phyloP scores from a whole-genome alignment of 2,329 filamentous ascomycete species.

The Pleomassaria siparia region DNA sequence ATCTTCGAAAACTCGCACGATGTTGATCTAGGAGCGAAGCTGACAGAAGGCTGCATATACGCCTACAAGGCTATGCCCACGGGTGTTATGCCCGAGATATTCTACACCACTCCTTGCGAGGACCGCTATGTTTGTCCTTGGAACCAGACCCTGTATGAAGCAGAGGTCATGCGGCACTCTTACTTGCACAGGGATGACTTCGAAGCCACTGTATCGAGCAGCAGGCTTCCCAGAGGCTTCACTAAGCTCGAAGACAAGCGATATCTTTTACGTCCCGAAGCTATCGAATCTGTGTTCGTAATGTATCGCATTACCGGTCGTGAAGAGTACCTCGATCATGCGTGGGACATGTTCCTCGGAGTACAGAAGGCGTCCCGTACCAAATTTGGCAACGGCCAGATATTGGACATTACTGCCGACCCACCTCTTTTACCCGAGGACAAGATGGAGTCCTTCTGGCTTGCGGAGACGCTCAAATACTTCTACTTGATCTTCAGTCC shows the following conservation, averaged over 20 bases:
- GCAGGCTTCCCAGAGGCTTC: slow-evolving; percentile 44
- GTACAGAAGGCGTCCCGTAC: slow-evolving; percentile 46
- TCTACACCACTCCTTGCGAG: slow-evolving; percentile 54
- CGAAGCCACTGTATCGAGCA: slow-evolving; percentile 15
- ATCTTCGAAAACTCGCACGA: slow-evolving; percentile 56
- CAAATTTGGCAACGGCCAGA: slow-evolving; percentile 46
- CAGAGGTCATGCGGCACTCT: slow-evolving; percentile 31
- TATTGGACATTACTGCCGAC: slow-evolving; percentile 44
- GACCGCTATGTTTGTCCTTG: slow-evolving; percentile 49
- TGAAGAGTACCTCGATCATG: slow-evolving; percentile 44
- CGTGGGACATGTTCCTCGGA: slow-evolving; percentile 53
- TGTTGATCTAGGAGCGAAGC: slow-evolving; percentile 57
- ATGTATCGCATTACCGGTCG: slow-evolving; percentile 62
- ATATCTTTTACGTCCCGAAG: slow-evolving; percentile 56
- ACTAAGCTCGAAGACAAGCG: slow-evolving; percentile 43
- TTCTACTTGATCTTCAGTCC: slow-evolving; percentile 53
- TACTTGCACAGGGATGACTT: slow-evolving; percentile 21
- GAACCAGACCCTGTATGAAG: slow-evolving; percentile 55
- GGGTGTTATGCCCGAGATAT: slow-evolving; percentile 63
- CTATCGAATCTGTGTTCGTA: slow-evolving; percentile 62
- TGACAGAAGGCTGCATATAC: slow-evolving; percentile 64
- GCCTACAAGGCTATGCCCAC: slow-evolving; percentile 58
- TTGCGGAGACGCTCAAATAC: slow-evolving; percentile 54
- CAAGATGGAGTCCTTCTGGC: slow-evolving; percentile 50
- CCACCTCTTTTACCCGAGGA: slow-evolving; percentile 29